Evolutionary conservation across 345 rosid species (phyloP).

Genomic region (Mallotus nudiflorus): DNA sequence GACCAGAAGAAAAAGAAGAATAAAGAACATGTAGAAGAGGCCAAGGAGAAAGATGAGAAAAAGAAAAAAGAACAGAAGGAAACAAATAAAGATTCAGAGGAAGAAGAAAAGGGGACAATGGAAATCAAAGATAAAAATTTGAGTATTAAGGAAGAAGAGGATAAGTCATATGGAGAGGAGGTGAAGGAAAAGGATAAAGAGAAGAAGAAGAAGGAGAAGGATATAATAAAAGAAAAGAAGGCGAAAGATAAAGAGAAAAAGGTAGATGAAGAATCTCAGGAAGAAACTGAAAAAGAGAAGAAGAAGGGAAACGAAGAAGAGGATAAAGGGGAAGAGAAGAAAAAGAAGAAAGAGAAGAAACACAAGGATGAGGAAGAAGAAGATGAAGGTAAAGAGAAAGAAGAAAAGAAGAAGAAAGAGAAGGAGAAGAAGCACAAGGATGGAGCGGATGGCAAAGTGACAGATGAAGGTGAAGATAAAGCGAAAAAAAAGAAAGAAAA

Average conservation of each 20-base stretch:
- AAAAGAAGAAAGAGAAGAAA: neutral
- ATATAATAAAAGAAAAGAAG: neutral
- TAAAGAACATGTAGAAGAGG: slow-evolving; percentile 11
- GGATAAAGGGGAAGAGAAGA: slow-evolving; percentile 1
- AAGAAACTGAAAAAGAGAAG: neutral
- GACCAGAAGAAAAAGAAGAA: slow-evolving; percentile 9
- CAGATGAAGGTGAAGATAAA: neutral
- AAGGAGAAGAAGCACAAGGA: slow-evolving; percentile 9
- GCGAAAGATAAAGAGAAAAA: slow-evolving; percentile 2
- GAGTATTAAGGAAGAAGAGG: neutral
- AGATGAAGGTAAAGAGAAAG: slow-evolving; percentile 1
- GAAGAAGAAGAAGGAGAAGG: slow-evolving; percentile 6
- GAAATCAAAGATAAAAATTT: neutral
- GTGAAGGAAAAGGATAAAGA: neutral
- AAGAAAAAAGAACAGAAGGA: slow-evolving; percentile 11
- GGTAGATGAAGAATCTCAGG: neutral
- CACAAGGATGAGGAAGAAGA: slow-evolving; percentile 1
- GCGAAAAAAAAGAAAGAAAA: slow-evolving; percentile 10
- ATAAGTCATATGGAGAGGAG: neutral
- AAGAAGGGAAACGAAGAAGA: slow-evolving; percentile 5
- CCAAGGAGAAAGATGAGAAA: slow-evolving; percentile 5
- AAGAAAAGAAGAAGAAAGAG: slow-evolving; percentile 14
- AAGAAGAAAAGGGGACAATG: slow-evolving; percentile 4
- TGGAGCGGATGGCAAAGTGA: neutral
- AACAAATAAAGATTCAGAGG: slow-evolving; percentile 10